phyloP scores from a whole-genome alignment of 1,284 basidiomycete species.

The Anthracocystis walkeri region DNA sequence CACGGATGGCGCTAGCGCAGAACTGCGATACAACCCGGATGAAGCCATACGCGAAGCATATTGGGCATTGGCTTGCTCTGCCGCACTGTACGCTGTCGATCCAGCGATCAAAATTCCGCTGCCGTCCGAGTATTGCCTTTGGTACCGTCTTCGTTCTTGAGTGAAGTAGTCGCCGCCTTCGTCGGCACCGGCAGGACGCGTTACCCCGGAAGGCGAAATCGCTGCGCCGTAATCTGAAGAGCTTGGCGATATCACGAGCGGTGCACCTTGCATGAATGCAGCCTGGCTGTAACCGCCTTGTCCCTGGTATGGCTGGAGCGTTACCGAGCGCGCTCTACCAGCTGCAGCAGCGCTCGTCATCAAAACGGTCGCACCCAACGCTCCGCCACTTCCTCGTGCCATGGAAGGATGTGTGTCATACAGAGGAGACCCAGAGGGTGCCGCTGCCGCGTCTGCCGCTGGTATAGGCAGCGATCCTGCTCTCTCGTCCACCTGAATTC shows the following conservation, averaged over 20 bases:
- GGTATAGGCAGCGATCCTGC: constrained; percentile 11
- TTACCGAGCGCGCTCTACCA: background rate
- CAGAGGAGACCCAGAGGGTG: background rate
- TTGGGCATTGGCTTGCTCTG: constrained; percentile 3
- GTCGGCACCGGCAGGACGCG: constrained; percentile 11
- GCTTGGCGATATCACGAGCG: constrained; percentile 12
- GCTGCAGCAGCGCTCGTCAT: background rate
- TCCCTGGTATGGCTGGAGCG: constrained; percentile 1
- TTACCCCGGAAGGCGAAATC: constrained; percentile 24
- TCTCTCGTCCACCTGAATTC: constrained; percentile 26
- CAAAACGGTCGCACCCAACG: background rate
- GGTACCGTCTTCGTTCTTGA: constrained; percentile 23
- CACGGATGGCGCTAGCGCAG: background rate
- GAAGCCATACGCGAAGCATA: constrained; percentile 4
- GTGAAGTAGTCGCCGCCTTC: constrained; percentile 28
- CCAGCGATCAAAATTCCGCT: constrained; percentile 7
- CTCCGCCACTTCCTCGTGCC: constrained; percentile 1
- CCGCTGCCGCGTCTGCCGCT: background rate
- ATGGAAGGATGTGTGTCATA: background rate
- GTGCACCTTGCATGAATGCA: constrained; percentile 3
- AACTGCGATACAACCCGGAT: constrained; percentile 1
- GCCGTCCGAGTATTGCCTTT: constrained; percentile 8
- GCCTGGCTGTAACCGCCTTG: background rate
- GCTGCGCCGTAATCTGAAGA: constrained; percentile 16
- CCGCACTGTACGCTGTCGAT: background rate